Evolutionary conservation across 768 basidiomycete genomes (phyloP).

Genomic region (Plicaturopsis crispa): DNA sequence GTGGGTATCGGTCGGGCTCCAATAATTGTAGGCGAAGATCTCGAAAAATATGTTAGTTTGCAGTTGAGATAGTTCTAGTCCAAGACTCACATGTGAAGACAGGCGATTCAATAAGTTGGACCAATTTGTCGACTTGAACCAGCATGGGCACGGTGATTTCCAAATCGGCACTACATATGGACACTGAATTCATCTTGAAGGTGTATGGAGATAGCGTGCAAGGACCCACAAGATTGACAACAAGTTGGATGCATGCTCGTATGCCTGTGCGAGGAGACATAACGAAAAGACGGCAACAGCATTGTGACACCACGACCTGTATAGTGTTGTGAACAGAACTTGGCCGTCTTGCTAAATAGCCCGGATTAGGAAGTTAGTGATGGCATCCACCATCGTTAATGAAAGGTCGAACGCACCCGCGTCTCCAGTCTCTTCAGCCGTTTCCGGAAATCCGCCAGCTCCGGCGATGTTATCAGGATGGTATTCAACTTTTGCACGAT

Average conservation of each 20-base stretch:
- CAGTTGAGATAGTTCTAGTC: not conserved
- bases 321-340: slow-evolving; percentile 87
- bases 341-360: slow-evolving; percentile 93
- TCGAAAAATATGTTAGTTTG: slow-evolving; percentile 18
- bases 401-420: slow-evolving; percentile 68
- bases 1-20: slow-evolving; percentile 94
- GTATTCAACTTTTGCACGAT: slow-evolving; percentile 97
- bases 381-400: no score
- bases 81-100: slow-evolving; percentile 84
- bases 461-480: slow-evolving; percentile 93
- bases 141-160: slow-evolving; percentile 94
- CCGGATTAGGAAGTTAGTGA: no score
- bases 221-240: slow-evolving; percentile 83
- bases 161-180: slow-evolving; percentile 69
- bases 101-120: slow-evolving; percentile 95
- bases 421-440: slow-evolving; percentile 90
- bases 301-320: slow-evolving; percentile 98
- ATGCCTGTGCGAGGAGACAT: slow-evolving; percentile 94
- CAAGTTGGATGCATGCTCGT: slow-evolving; percentile 96
- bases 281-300: slow-evolving; percentile 95
- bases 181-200: slow-evolving; percentile 2
- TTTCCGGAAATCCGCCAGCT: slow-evolving; percentile 91
- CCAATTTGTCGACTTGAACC: slow-evolving; percentile 95
- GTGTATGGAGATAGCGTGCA: slow-evolving; percentile 7
- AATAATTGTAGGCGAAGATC: slow-evolving; percentile 88